Base-by-base conservation (phyloP, 768 basidiomycete genomes). In the Amanita molliuscula region DNA sequence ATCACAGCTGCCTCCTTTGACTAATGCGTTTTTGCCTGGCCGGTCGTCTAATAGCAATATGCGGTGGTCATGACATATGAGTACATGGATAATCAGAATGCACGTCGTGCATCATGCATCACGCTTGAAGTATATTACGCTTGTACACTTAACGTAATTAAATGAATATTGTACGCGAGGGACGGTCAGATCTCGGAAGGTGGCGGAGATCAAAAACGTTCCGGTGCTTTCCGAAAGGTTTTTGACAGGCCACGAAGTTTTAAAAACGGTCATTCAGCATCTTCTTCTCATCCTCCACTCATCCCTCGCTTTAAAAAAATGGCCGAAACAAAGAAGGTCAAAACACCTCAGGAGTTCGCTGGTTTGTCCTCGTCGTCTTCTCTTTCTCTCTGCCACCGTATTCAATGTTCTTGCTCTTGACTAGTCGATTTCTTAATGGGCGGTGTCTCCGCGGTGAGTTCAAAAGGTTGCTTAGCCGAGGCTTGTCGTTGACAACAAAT, bases 391-490 rank as follows among this genome's bases (percentile, higher is more conserved):
- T 25, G 49, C 56, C 44, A 18, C 56, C 28, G 54, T 53, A 46
- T 54, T 55, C 54, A 59, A 43, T 29, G 34, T 55, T 52, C 42
- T 21, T 41, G 16, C 13, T 20, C 4, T 57, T 59, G 47, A 65
- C 51, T 61, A 91, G 90, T 80, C 64, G 91, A 94, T 68, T 94
- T 94, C 81, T 67, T 93, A 73, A 94, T 94, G 91, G 91, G 91
- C 67, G 91, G 89, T 84, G 86, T 91, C 61, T 90, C 88, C 56
- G 88, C 89, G 62, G 87, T 89, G 67, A 44, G 84, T 74, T 49
- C 13, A 50, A n/a, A n/a, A 13, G 0, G 10, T 47, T 18, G 36
- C 36, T 53, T 45, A 13, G 1, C 29, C 21, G 26, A 16, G n/a
- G 10, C 6, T 54, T 66, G 51, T 66, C 48, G 50, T 50, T 44